Conservation (phyloP, 345 rosid genomes). For the Euclidium syriacum region DNA sequence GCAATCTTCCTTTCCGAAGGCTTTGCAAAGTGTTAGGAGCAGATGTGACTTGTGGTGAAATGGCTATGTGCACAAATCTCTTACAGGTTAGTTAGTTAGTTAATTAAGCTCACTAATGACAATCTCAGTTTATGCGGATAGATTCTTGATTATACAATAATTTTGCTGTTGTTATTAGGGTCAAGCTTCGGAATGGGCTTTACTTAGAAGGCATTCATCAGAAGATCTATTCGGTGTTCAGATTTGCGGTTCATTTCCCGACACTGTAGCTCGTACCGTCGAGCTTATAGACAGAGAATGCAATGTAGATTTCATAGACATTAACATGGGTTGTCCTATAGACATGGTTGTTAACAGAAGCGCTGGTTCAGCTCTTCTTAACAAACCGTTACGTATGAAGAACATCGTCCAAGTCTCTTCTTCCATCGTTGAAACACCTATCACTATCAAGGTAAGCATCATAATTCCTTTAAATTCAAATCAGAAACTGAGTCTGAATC, state of each 20-base stretch:
- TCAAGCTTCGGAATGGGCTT: slow-evolving; percentile 99
- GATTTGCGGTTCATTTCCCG: slow-evolving; percentile 81
- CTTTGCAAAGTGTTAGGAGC: slow-evolving; percentile 90
- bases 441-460: slow-evolving; percentile 71
- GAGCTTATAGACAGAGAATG: slow-evolving; percentile 86
- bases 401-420: slow-evolving; percentile 62
- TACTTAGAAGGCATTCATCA: slow-evolving; percentile 78
- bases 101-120: slow-evolving; percentile 9
- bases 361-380: slow-evolving; percentile 94
- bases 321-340: slow-evolving; percentile 98
- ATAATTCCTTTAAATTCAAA: background rate
- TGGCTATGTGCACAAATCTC: slow-evolving; percentile 97
- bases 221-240: slow-evolving; percentile 98
- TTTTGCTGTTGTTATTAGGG: slow-evolving; percentile 42
- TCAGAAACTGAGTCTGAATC: background rate
- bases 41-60: slow-evolving; percentile 94
- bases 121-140: background rate
- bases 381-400: slow-evolving; percentile 76
- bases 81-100: slow-evolving; percentile 95
- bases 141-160: background rate
- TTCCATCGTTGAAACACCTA: slow-evolving; percentile 67
- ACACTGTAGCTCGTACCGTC: slow-evolving; percentile 60
- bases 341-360: slow-evolving; percentile 85
- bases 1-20: slow-evolving; percentile 96
- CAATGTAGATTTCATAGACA: slow-evolving; percentile 79